These are phyloP conservation scores for Pseudogymnoascus sp. DNA, from an alignment of 2,329 filamentous ascomycete genomes.

Conservation along the genomic window DNA sequence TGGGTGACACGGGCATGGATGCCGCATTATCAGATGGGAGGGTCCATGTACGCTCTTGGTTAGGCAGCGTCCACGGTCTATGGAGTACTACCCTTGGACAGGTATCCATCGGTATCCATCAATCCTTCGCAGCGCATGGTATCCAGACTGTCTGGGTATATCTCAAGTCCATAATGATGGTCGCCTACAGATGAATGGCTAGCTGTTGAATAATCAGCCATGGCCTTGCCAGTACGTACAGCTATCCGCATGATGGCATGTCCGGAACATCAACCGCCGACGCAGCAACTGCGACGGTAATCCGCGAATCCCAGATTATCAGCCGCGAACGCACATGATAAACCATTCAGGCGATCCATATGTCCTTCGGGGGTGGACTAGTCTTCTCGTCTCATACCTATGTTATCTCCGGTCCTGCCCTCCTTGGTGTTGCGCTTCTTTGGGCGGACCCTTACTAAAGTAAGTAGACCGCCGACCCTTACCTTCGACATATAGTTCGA, in stretches of 20 bases:
- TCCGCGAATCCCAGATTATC: not conserved
- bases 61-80: not conserved
- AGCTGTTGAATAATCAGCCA: not conserved
- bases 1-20: conserved; percentile 1
- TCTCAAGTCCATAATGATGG: not conserved
- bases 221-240: not conserved
- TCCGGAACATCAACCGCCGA: not conserved
- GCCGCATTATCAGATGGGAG: conserved; percentile 2
- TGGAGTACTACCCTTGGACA: not conserved
- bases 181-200: not conserved
- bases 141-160: not conserved
- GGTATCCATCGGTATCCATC: not conserved
- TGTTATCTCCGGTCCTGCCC: not conserved
- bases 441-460: not conserved
- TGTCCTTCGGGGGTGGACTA: not conserved
- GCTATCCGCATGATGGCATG: not conserved
- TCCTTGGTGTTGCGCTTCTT: not conserved
- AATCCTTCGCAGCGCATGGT: not conserved
- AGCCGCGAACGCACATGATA: not conserved
- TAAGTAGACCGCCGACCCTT: not conserved
- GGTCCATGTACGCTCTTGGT: not conserved
- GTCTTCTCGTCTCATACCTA: not conserved
- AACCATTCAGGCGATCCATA: not conserved
- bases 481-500: not conserved
- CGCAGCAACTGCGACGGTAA: not conserved